Evolutionary conservation across 1,284 basidiomycete genomes (phyloP).

Genomic region (Puccinia polysora): DNA sequence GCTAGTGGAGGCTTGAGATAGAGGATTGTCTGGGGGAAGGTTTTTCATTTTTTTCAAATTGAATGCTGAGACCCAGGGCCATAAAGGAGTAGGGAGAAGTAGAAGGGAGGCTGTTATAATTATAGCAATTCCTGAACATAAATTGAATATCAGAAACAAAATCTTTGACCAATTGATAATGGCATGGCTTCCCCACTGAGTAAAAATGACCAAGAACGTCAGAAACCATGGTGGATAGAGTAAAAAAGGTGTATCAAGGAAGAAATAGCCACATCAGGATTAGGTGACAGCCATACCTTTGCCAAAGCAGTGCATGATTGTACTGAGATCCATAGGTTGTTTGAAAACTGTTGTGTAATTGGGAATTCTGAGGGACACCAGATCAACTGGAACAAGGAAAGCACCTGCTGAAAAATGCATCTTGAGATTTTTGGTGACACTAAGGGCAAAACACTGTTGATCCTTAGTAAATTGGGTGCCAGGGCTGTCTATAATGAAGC

Average conservation of each 20-base stretch:
- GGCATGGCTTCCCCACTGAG: conserved; percentile 28
- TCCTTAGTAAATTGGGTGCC: conserved; percentile 28
- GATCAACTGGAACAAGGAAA: conserved; percentile 84
- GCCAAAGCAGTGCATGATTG: conserved; percentile 77
- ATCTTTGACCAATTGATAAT: conserved; percentile 60
- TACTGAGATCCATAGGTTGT: conserved; percentile 91
- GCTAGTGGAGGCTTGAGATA: conserved; percentile 21
- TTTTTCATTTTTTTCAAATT: conserved; percentile 86
- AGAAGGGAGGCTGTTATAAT: conserved; percentile 75
- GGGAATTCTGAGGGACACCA: conserved; percentile 80
- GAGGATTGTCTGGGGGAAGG: conserved; percentile 65
- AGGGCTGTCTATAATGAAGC: conserved; percentile 15
- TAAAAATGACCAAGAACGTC: background rate
- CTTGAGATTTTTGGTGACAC: conserved; percentile 75
- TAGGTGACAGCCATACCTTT: conserved; percentile 43
- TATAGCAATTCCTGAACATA: conserved; percentile 80
- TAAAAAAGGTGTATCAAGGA: background rate
- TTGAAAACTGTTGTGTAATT: conserved; percentile 84
- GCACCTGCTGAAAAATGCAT: conserved; percentile 76
- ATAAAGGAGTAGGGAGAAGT: conserved; percentile 74
- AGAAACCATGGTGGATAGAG: background rate
- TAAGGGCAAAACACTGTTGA: conserved; percentile 77
- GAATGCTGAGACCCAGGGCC: conserved; percentile 74
- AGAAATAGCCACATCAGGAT: background rate
- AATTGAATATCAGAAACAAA: conserved; percentile 75